Percentiles rank a stretch among this genome's conserved stretches.
Evolutionary conservation across 805 yeast species (phyloP).

Genomic region (Candida vartiovaarae): DNA sequence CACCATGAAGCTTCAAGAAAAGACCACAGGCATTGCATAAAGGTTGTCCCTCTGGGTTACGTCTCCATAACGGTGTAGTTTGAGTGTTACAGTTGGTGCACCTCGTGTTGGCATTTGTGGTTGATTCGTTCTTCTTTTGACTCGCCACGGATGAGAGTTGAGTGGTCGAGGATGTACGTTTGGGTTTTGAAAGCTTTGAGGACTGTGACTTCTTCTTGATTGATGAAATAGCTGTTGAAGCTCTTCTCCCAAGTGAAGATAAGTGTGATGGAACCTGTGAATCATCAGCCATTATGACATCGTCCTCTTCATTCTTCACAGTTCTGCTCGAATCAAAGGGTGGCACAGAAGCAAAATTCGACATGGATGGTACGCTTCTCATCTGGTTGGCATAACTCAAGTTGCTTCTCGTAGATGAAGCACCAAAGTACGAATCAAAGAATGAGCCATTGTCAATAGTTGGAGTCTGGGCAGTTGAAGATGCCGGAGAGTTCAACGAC

Average conservation of each 20-base stretch:
- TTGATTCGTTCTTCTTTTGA: slow-evolving; percentile 2
- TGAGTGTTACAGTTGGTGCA: slow-evolving; percentile 90
- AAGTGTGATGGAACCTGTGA: slow-evolving; percentile 7
- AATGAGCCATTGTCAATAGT: slow-evolving; percentile 17
- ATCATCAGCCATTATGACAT: slow-evolving; percentile 9
- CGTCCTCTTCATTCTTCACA: slow-evolving; percentile 5
- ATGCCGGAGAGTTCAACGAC: slow-evolving; percentile 18
- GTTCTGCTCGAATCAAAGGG: neutral
- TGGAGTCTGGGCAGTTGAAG: slow-evolving; percentile 22
- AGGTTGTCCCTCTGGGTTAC: slow-evolving; percentile 88
- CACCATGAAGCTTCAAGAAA: slow-evolving; percentile 90
- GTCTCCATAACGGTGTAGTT: slow-evolving; percentile 93
- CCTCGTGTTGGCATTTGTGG: slow-evolving; percentile 19
- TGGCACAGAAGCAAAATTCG: slow-evolving; percentile 5
- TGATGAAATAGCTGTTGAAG: slow-evolving; percentile 15
- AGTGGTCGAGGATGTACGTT: slow-evolving; percentile 17
- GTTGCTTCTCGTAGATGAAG: slow-evolving; percentile 3
- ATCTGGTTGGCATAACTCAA: slow-evolving; percentile 20
- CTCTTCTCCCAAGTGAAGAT: slow-evolving; percentile 16
- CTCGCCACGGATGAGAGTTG: slow-evolving; percentile 6
- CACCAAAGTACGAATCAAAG: slow-evolving; percentile 19
- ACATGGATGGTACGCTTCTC: slow-evolving; percentile 16
- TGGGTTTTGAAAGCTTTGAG: slow-evolving; percentile 17
- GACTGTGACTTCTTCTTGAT: slow-evolving; percentile 19
- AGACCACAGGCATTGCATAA: slow-evolving; percentile 95